Conservation (phyloP, 129 eudicot species). For the Flaveria trinervia region DNA sequence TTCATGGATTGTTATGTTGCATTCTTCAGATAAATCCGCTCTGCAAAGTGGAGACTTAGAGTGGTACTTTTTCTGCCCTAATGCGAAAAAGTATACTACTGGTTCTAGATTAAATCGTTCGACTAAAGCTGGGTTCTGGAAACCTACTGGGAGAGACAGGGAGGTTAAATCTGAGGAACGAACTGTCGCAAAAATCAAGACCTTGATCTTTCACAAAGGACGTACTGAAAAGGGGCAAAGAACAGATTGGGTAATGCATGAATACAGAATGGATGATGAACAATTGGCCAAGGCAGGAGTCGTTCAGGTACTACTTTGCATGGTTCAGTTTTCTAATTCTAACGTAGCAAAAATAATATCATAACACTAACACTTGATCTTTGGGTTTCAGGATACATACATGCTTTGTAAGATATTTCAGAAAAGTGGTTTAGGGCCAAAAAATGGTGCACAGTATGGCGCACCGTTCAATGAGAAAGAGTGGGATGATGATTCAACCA, state of each 20-base stretch:
- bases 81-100: slow-evolving; percentile 57
- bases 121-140: slow-evolving; percentile 73
- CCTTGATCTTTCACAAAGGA: slow-evolving; percentile 63
- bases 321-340: neutral
- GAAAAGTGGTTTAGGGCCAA: slow-evolving; percentile 76
- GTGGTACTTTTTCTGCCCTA: slow-evolving; percentile 86
- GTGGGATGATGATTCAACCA: slow-evolving; percentile 47
- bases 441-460: slow-evolving; percentile 73
- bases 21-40: slow-evolving; percentile 54
- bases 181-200: slow-evolving; percentile 55
- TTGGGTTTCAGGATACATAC: slow-evolving; percentile 54
- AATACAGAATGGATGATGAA: slow-evolving; percentile 53
- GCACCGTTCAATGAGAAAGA: slow-evolving; percentile 74
- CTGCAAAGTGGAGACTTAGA: slow-evolving; percentile 58
- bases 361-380: neutral
- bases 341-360: neutral
- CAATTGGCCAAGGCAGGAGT: slow-evolving; percentile 47
- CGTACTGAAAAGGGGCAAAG: slow-evolving; percentile 59
- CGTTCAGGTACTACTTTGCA: slow-evolving; percentile 47
- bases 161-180: slow-evolving; percentile 37
- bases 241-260: slow-evolving; percentile 83
- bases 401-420: slow-evolving; percentile 61
- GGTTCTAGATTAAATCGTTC: slow-evolving; percentile 69
- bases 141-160: slow-evolving; percentile 76
- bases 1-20: neutral